phyloP scores from a whole-genome alignment of 2,329 filamentous ascomycete genomes.

The Colletotrichum noveboracense region DNA sequence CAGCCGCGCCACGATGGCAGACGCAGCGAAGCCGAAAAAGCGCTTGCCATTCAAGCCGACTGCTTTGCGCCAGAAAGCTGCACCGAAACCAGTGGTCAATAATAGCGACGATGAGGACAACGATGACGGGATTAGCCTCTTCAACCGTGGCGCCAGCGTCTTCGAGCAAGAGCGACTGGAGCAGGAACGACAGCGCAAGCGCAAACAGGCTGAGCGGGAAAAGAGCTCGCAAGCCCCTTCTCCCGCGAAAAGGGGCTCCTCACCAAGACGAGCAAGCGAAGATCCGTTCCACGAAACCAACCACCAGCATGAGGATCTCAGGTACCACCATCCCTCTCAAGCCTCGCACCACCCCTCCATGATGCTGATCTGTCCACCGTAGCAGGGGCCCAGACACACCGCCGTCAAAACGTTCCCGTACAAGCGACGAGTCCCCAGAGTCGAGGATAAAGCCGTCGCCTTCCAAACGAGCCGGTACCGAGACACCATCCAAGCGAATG shows the following conservation, averaged over 20 bases:
- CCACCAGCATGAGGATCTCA: slow-evolving; percentile 15
- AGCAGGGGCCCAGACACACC: slow-evolving; percentile 37
- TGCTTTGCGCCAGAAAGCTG: slow-evolving; percentile 39
- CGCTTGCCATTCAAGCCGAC: slow-evolving; percentile 57
- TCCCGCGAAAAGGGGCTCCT: background rate
- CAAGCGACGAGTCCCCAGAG: slow-evolving; percentile 16
- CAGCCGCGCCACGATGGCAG: slow-evolving; percentile 8
- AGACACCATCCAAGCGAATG: slow-evolving; percentile 16
- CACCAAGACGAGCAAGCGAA: background rate
- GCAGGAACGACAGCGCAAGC: slow-evolving; percentile 30
- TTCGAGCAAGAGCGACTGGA: slow-evolving; percentile 46
- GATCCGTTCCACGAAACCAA: slow-evolving; percentile 26
- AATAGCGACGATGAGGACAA: slow-evolving; percentile 31
- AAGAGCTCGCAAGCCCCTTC: slow-evolving; percentile 8
- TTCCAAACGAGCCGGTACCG: background rate
- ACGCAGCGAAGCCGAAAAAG: slow-evolving; percentile 32
- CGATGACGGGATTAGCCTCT: slow-evolving; percentile 49
- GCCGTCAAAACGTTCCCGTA: slow-evolving; percentile 41
- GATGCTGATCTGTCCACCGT: slow-evolving; percentile 16
- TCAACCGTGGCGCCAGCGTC: slow-evolving; percentile 55
- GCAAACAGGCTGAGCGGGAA: slow-evolving; percentile 17
- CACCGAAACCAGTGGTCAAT: slow-evolving; percentile 27
- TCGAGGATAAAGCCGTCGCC: slow-evolving; percentile 10
- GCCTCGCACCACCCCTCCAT: background rate
- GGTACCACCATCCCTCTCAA: background rate